Conservation (phyloP, 345 rosid genomes). For the Turritis glabra region DNA sequence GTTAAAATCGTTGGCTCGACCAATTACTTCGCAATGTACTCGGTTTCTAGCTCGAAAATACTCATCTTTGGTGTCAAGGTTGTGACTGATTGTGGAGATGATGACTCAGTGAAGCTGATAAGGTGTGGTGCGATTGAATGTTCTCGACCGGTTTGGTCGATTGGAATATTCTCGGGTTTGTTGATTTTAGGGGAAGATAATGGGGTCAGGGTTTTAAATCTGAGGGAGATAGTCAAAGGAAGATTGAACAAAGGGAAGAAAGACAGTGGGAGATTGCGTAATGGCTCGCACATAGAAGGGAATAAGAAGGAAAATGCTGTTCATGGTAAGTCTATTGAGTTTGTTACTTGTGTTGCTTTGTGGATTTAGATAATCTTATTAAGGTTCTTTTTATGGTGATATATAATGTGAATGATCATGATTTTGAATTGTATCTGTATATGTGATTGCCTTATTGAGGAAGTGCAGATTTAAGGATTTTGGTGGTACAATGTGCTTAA, state of each 20-base stretch:
- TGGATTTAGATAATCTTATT: neutral
- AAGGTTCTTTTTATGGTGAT: neutral
- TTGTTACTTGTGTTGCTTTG: neutral
- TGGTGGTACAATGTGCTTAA: neutral
- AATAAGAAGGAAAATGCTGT: constrained; percentile 48
- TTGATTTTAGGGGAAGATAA: constrained; percentile 73
- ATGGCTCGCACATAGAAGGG: constrained; percentile 45
- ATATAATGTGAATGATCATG: neutral
- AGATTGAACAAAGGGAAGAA: constrained; percentile 29
- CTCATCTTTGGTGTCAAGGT: constrained; percentile 60
- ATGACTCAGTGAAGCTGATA: constrained; percentile 57
- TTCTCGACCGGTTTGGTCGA: constrained; percentile 59
- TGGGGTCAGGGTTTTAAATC: constrained; percentile 65
- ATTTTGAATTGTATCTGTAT: neutral
- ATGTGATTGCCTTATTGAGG: neutral
- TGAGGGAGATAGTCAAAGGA: constrained; percentile 56
- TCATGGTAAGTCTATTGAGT: constrained; percentile 47
- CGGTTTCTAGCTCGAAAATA: constrained; percentile 57
- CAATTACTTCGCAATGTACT: constrained; percentile 68
- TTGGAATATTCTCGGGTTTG: constrained; percentile 57
- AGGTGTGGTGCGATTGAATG: constrained; percentile 76
- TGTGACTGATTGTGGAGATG: constrained; percentile 31
- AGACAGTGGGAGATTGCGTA: constrained; percentile 23
- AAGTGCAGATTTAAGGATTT: too few species aligned
- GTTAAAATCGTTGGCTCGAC: constrained; percentile 64